Conservation (phyloP, 441 rosid species). For the Hura crepitans region DNA sequence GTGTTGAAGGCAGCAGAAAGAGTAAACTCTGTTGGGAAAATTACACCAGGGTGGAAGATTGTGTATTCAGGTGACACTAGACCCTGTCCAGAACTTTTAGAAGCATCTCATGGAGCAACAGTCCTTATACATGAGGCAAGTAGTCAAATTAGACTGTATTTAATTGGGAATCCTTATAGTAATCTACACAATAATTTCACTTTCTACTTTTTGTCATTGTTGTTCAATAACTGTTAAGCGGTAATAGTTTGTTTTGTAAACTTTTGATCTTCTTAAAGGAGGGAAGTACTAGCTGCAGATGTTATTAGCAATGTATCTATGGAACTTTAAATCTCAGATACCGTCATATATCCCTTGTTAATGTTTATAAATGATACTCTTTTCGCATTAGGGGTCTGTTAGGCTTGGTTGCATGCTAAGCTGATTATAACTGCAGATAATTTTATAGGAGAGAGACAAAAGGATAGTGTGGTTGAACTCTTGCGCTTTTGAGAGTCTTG, state of each 20-base stretch:
- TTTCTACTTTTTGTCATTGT: neutral
- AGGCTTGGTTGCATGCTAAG: too few species aligned
- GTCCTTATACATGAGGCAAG: slow-evolving; percentile 88
- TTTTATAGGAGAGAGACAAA: too few species aligned
- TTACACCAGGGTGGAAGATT: slow-evolving; percentile 87
- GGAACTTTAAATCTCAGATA: too few species aligned
- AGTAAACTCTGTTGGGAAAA: slow-evolving; percentile 54
- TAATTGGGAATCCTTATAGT: neutral
- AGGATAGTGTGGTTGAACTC: neutral
- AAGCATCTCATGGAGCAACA: slow-evolving; percentile 77
- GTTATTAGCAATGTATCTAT: neutral
- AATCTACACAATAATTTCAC: neutral
- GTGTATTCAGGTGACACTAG: slow-evolving; percentile 96
- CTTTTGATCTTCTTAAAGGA: neutral
- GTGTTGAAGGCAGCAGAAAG: slow-evolving; percentile 66
- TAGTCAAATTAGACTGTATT: neutral
- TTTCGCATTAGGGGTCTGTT: too few species aligned
- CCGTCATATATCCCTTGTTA: too few species aligned
- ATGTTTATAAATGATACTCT: too few species aligned
- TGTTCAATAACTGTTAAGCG: neutral
- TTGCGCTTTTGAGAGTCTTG: neutral
- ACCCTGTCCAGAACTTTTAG: slow-evolving; percentile 70
- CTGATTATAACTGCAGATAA: too few species aligned
- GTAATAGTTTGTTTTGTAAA: neutral
- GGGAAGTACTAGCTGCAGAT: neutral